Conservation (phyloP, 2,329 filamentous ascomycete species). For the Apiospora marii region DNA sequence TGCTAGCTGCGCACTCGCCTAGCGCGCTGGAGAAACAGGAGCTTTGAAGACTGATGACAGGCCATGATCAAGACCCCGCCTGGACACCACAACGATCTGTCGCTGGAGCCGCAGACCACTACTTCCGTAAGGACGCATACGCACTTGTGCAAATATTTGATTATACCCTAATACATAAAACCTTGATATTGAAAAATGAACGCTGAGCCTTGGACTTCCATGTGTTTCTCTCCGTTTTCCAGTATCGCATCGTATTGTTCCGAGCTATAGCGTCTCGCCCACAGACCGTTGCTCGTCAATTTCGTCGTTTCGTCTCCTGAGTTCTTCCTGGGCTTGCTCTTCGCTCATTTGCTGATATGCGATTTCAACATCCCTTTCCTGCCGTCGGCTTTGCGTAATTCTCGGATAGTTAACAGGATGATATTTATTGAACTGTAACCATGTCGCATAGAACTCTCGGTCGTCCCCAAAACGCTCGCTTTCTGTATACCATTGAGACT, state of each 20-base stretch:
- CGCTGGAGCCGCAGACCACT: too few species aligned
- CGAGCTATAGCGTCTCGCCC: not conserved
- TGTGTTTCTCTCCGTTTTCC: not conserved
- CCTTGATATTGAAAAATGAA: too few species aligned
- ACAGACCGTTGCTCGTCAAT: not conserved
- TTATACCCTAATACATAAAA: too few species aligned
- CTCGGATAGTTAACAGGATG: too few species aligned
- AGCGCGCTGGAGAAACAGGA: not conserved
- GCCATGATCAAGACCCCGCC: too few species aligned
- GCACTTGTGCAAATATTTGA: too few species aligned
- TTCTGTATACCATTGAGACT: not conserved
- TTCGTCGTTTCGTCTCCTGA: not conserved
- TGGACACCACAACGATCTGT: too few species aligned
- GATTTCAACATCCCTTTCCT: not conserved
- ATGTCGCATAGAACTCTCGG: too few species aligned
- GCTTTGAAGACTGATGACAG: too few species aligned
- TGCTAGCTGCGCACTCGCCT: not conserved
- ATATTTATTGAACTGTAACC: too few species aligned
- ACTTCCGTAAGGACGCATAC: too few species aligned
- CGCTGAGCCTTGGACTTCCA: not conserved
- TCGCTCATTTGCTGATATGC: not conserved
- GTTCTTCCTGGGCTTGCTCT: not conserved
- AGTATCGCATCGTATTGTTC: conserved; percentile 2
- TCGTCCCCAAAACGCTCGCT: too few species aligned
- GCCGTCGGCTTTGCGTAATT: not conserved